Conservation (phyloP, 371 early-diverging fungal genomes). For the Mucor piriformis region DNA sequence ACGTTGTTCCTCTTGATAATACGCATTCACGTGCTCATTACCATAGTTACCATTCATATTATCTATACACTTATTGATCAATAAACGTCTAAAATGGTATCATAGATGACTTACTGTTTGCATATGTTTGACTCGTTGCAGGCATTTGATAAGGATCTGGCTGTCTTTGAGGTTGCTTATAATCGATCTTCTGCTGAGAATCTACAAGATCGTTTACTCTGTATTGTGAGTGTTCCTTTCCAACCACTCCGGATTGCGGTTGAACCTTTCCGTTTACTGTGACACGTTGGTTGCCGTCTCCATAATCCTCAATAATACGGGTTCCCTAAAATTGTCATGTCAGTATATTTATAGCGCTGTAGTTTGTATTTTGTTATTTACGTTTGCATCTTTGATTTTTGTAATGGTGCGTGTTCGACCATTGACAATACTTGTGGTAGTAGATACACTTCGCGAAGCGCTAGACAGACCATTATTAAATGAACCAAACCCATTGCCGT, state of each 20-base stretch:
- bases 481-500: not conserved
- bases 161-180: not conserved
- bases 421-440: conserved; percentile 23
- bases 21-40: not conserved
- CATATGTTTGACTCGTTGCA: not conserved
- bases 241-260: not conserved
- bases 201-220: not conserved
- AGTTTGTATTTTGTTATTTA: not conserved
- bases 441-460: conserved; percentile 13
- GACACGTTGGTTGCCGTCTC: conserved; percentile 21
- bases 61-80: not conserved
- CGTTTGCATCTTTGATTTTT: conserved; percentile 17
- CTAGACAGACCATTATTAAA: not conserved
- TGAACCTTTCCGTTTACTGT: conserved; percentile 21
- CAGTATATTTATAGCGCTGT: not conserved
- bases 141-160: conserved; percentile 2
- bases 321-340: conserved; percentile 1
- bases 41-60: not conserved
- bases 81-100: not conserved
- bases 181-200: not conserved
- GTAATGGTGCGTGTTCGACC: conserved; percentile 21
- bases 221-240: not conserved
- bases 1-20: not conserved
- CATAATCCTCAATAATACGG: conserved; percentile 22
- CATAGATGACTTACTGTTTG: not conserved